phyloP scores from a whole-genome alignment of 257 asterid species.

The Cynanchum wilfordii region DNA sequence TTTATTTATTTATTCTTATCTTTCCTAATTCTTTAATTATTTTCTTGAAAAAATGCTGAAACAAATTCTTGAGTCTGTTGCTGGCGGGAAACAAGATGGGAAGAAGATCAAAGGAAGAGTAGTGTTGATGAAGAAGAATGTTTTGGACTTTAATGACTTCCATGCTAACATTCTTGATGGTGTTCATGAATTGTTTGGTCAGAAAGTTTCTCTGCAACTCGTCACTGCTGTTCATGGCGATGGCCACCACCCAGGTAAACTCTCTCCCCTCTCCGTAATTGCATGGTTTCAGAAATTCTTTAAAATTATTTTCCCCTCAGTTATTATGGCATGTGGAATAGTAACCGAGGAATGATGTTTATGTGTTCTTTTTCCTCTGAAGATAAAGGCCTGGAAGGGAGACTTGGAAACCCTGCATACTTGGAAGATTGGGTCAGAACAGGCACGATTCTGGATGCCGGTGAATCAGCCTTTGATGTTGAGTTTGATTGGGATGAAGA shows the following conservation, averaged over 20 bases:
- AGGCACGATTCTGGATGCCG: slow-evolving; percentile 11
- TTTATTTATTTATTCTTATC: no score
- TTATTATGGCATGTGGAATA: no score
- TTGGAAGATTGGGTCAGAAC: slow-evolving; percentile 28
- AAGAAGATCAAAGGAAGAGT: slow-evolving; percentile 40
- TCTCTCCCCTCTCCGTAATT: no score
- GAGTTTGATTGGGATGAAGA: slow-evolving; percentile 28
- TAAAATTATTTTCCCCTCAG: no score
- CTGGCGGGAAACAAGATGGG: background rate
- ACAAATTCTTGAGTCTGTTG: background rate
- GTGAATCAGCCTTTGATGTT: slow-evolving; percentile 28
- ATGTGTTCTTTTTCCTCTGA: background rate
- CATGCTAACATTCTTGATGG: slow-evolving; percentile 37
- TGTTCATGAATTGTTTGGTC: slow-evolving; percentile 44
- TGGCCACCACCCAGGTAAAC: slow-evolving; percentile 21
- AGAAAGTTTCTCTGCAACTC: slow-evolving; percentile 42
- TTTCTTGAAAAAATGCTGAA: background rate
- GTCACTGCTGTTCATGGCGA: slow-evolving; percentile 30
- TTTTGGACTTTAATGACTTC: slow-evolving; percentile 43
- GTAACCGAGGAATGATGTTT: background rate
- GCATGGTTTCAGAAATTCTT: no score
- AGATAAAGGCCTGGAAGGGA: slow-evolving; percentile 23
- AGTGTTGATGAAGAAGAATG: slow-evolving; percentile 53
- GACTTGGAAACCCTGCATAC: slow-evolving; percentile 22
- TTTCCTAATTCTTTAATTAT: background rate